Evolutionary conservation across 345 rosid species (phyloP), one percentile per base, ranked within the genome.

Genomic region (Brassica incana): DNA sequence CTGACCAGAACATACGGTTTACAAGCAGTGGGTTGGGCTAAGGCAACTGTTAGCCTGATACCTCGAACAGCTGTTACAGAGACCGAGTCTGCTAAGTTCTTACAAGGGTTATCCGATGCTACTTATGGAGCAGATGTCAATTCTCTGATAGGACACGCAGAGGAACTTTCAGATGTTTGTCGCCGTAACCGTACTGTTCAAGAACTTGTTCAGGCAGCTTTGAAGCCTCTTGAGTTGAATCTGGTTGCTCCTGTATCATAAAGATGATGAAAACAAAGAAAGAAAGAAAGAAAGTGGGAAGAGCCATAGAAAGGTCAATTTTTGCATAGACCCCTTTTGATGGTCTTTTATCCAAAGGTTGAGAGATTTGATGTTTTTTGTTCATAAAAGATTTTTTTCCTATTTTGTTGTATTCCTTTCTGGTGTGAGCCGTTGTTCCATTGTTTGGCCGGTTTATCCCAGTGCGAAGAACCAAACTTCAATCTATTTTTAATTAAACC

Each of bases 121-220:
- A 91, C 97, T 29, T 83, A 91, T 2, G 98, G 98, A 58, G 86
- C 80, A 4, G 93, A 90, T 69, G 82, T 90, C 72, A 91, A 88
- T 69, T 66, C 86, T 48, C 76, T 85, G 82, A 88, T 89, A 85
- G 83, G 79, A 72, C 91, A 97, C 0, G 73, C 88, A 0, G 98
- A 95, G 82, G 99, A 95, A 67, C 81, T 95, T 25, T 95, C 97
- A 2, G 99, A 95, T 52, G 95, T 95, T 43, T 92, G 99, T 78
- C 90, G 97, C 8, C 91, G 99, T 10, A 95, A 95, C 80, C 84
- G 94, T 69, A 93, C 97, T 2, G 98, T 93, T 72, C 97, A 88
- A 80, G 97, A 96, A 79, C 87, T 96, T 9, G 99, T 96, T 30
- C 97, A 93, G 85, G 93, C 88, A 81, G 89, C 97, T 69, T 80